Evolutionary conservation across 768 basidiomycete genomes (phyloP), one percentile per base, ranked within the genome.

Genomic region (Multifurca ochricompacta): DNA sequence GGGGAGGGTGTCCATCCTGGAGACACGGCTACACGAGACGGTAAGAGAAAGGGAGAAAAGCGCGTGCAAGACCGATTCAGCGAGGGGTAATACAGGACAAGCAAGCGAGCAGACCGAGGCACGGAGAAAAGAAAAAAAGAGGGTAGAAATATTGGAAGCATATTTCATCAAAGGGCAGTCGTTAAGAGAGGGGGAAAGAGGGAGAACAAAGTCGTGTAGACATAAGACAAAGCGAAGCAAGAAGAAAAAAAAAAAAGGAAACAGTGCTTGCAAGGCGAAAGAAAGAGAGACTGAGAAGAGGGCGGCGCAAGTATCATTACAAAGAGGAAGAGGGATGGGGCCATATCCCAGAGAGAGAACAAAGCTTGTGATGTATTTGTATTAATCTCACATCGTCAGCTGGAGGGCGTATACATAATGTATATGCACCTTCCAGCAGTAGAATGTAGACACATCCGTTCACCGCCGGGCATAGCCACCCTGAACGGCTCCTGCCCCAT

Each of bases 381-480:
- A n/a, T n/a, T n/a, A 18, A 43, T 31, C 45, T 48, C 45, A 44
- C 39, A 35, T 40, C 46, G 30, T 31, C 21, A 32, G 14, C 25
- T 39, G 37, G 47, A 56, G 52, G 27, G 30, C 28, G 49, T 51
- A 51, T 27, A 47, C 45, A 46, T 27, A 32, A 35, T 18, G 56
- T 21, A 18, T 27, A n/a, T n/a, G n/a, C n/a, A n/a, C n/a, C n/a
- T n/a, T n/a, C n/a, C n/a, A n/a, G n/a, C n/a, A n/a, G n/a, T 34
- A 30, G 18, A 32, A 39, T 21, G 36, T 14, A 45, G 7, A 25
- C 11, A 48, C 23, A 39, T n/a, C n/a, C 44, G 25, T 47, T 61
- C 60, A 59, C 48, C 60, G 59, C 54, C 58, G 45, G 16, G 53
- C n/a, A 32, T 61, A 61, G 27, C 60, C 59, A 39, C 60, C 58